phyloP scores from a whole-genome alignment of 495 filamentous ascomycete genomes.

The Parmelia sp. region DNA sequence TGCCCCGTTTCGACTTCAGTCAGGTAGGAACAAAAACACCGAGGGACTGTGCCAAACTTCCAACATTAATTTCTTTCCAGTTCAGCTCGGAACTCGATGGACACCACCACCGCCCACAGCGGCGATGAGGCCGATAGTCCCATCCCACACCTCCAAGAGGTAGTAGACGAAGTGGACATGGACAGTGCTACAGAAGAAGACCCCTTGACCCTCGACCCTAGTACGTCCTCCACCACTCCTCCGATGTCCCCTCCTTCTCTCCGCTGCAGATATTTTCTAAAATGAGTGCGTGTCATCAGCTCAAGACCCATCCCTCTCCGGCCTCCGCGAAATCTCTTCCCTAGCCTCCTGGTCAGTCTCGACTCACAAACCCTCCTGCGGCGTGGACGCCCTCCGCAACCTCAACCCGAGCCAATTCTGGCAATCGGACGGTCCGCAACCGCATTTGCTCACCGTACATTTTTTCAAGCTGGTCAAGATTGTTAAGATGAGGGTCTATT shows the following conservation, averaged over 20 bases:
- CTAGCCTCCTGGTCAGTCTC: conserved; percentile 90
- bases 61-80: too few relatives aligned
- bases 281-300: conserved; percentile 3
- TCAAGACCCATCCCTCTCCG: conserved; percentile 21
- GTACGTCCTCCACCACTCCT: conserved; percentile 8
- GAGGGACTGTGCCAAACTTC: too few relatives aligned
- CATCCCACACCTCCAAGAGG: conserved; percentile 17
- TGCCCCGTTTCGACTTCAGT: background rate
- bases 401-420: conserved; percentile 78
- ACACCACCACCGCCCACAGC: background rate
- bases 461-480: conserved; percentile 91
- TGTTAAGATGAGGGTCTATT: conserved; percentile 72
- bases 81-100: background rate
- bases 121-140: conserved; percentile 10
- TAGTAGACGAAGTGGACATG: conserved; percentile 16
- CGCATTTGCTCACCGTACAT: conserved; percentile 87
- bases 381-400: conserved; percentile 74
- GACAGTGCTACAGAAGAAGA: conserved; percentile 19
- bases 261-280: background rate
- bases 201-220: conserved; percentile 21
- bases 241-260: background rate
- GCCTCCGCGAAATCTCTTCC: conserved; percentile 87
- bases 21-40: too few relatives aligned
- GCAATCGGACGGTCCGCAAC: conserved; percentile 96
- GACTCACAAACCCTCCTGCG: conserved; percentile 85